phyloP scores from a whole-genome alignment of 768 basidiomycete species.

The Russula abietina region DNA sequence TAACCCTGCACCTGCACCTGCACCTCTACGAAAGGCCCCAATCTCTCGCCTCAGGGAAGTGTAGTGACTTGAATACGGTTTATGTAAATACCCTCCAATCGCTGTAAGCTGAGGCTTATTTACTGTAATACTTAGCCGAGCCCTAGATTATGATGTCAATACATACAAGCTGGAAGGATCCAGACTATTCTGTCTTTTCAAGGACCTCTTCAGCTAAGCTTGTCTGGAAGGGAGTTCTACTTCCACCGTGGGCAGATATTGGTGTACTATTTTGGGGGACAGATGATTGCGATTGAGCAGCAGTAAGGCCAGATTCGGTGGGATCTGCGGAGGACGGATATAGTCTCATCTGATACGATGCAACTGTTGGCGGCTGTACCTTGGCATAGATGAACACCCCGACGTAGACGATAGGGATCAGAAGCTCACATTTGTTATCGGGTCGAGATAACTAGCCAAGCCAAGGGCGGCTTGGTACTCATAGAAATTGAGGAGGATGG shows the following conservation, averaged over 20 bases:
- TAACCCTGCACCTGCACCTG: conserved; percentile 17
- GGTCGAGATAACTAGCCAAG: conserved; percentile 22
- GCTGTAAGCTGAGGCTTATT: neutral
- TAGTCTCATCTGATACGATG: conserved; percentile 21
- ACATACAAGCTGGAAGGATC: conserved; percentile 6
- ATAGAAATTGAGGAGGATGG: conserved; percentile 24
- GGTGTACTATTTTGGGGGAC: conserved; percentile 18
- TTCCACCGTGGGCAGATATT: conserved; percentile 14
- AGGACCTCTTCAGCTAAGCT: conserved; percentile 13
- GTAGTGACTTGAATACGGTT: neutral
- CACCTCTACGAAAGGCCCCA: neutral
- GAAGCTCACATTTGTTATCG: conserved; percentile 15
- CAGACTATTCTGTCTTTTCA: conserved; percentile 11
- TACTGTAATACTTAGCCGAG: neutral
- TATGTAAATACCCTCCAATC: neutral
- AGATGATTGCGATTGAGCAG: conserved; percentile 14
- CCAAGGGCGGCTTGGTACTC: conserved; percentile 20
- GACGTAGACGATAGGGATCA: neutral
- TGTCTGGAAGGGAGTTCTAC: conserved; percentile 16
- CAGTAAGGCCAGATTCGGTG: neutral
- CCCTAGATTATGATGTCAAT: conserved; percentile 5
- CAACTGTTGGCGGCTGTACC: conserved; percentile 19
- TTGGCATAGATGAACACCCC: conserved; percentile 3
- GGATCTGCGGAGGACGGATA: conserved; percentile 18
- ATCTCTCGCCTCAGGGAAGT: neutral